A percentile compares a stretch with the other conserved stretches of the same genome.
Evolutionary conservation across 2,329 filamentous ascomycete genomes (phyloP).

Genomic region (Emergomyces pasteurianus): DNA sequence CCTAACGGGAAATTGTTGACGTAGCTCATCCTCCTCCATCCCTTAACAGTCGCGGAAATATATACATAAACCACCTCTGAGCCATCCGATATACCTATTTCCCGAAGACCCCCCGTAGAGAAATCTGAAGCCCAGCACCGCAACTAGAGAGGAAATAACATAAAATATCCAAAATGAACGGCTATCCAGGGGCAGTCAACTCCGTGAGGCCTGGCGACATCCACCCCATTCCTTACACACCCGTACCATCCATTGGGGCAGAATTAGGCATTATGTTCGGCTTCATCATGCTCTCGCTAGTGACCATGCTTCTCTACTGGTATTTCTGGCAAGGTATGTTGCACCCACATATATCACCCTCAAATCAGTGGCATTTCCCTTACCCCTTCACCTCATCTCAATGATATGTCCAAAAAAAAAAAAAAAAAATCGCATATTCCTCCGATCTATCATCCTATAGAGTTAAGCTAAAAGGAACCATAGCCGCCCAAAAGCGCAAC

Average conservation of each 20-base stretch:
- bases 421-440: background rate
- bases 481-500: constrained; percentile 16
- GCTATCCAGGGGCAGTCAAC: background rate
- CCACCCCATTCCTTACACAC: constrained; percentile 12
- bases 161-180: background rate
- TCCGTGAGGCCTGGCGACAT: background rate
- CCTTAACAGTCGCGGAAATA: background rate
- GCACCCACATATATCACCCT: background rate
- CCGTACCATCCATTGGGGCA: constrained; percentile 20
- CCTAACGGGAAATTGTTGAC: background rate
- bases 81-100: background rate
- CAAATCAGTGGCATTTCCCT: background rate
- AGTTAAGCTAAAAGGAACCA: background rate
- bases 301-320: constrained; percentile 7
- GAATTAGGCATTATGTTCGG: constrained; percentile 30
- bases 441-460: background rate
- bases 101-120: background rate
- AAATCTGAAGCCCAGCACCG: background rate
- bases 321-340: constrained; percentile 3
- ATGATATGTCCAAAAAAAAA: background rate
- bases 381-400: background rate
- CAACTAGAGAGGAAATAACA: background rate
- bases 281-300: constrained; percentile 22
- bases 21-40: background rate
- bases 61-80: background rate